A percentile compares a stretch with the other conserved stretches of the same genome.
phyloP scores from a whole-genome alignment of 2,329 filamentous ascomycete genomes.

The Tolypocladium cylindrosporum region DNA sequence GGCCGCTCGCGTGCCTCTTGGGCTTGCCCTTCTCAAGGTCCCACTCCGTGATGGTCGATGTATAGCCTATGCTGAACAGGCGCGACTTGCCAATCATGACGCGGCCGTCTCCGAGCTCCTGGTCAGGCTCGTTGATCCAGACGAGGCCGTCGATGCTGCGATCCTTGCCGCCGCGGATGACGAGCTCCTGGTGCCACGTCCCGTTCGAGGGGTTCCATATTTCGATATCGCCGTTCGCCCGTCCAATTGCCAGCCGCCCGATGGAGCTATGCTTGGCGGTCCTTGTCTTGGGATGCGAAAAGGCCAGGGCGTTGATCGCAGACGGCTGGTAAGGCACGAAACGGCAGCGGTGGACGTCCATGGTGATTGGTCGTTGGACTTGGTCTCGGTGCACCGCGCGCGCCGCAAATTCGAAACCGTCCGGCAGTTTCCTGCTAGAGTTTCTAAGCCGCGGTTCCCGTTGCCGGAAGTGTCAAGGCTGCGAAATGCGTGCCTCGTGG shows the following conservation, averaged over 20 bases:
- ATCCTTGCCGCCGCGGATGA: conserved; percentile 73
- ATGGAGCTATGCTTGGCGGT: conserved; percentile 39
- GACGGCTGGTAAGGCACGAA: conserved; percentile 90
- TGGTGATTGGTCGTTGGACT: conserved; percentile 23
- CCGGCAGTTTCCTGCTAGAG: not conserved
- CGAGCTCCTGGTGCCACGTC: conserved; percentile 80
- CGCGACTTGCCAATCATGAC: conserved; percentile 62
- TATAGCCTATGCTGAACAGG: conserved; percentile 94
- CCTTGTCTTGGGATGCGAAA: conserved; percentile 60
- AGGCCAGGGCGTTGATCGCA: conserved; percentile 88
- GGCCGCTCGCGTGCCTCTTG: conserved; percentile 75
- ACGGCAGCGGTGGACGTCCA: conserved; percentile 96
- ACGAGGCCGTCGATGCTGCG: conserved; percentile 82
- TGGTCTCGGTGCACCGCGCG: not conserved
- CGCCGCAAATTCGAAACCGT: not conserved
- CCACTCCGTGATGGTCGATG: conserved; percentile 89
- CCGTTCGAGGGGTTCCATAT: conserved; percentile 87
- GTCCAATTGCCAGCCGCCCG: conserved; percentile 75
- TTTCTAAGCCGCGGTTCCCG: not conserved
- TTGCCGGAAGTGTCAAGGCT: not conserved
- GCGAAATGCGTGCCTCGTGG: not conserved
- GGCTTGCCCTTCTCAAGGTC: conserved; percentile 72
- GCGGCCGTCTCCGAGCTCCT: conserved; percentile 52
- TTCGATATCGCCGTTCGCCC: conserved; percentile 92
- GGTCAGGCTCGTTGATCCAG: conserved; percentile 82